Evolutionary conservation across 192 early-diverging fungal genomes (phyloP).

Genomic region (Linnemannia elongata): DNA sequence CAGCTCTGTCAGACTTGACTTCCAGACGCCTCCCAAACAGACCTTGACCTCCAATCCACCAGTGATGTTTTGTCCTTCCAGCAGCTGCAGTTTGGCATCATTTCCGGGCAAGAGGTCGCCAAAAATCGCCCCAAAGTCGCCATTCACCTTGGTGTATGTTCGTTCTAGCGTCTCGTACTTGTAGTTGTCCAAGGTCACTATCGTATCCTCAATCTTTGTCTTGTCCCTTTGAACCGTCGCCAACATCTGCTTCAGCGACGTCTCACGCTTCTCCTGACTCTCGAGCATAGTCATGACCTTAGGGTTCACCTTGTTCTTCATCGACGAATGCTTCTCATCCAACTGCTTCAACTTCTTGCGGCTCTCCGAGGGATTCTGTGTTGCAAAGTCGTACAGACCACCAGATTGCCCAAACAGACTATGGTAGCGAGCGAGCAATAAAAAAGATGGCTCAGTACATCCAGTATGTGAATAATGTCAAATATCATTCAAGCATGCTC

Average conservation of each 20-base stretch:
- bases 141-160: slow-evolving; percentile 94
- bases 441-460: neutral
- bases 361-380: slow-evolving; percentile 79
- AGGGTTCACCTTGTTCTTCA: slow-evolving; percentile 90
- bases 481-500: neutral
- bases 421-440: neutral
- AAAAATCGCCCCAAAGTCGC: slow-evolving; percentile 98
- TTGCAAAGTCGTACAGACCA: slow-evolving; percentile 88
- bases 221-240: slow-evolving; percentile 93
- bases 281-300: slow-evolving; percentile 98
- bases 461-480: too few relatives aligned
- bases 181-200: slow-evolving; percentile 88
- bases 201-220: slow-evolving; percentile 95
- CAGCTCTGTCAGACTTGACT: slow-evolving; percentile 94
- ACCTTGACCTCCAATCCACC: slow-evolving; percentile 96
- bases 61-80: slow-evolving; percentile 83
- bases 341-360: slow-evolving; percentile 83
- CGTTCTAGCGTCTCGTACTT: slow-evolving; percentile 90
- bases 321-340: slow-evolving; percentile 79
- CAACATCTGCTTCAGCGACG: slow-evolving; percentile 86
- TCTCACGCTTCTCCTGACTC: slow-evolving; percentile 93
- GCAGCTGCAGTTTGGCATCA: slow-evolving; percentile 87
- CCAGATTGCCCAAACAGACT: slow-evolving; percentile 87
- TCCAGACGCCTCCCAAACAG: slow-evolving; percentile 96
- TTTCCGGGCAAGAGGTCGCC: slow-evolving; percentile 94